Evolutionary conservation across 805 yeast species (phyloP).

Genomic region (Metschnikowia matae): DNA sequence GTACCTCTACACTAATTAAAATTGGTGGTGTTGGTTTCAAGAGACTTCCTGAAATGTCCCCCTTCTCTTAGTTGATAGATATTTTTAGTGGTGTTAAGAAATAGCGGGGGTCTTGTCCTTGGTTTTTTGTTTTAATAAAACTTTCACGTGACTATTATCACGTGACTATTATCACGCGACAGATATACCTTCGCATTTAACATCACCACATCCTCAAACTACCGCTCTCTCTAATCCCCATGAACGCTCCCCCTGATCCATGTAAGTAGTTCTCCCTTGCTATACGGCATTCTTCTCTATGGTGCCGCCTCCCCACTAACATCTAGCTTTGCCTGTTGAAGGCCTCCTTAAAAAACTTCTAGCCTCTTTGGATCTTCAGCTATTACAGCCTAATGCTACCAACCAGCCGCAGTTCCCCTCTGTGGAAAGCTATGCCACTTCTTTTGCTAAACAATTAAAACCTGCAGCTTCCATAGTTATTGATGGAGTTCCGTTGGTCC

Average conservation of each 20-base stretch:
- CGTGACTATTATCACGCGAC: not conserved
- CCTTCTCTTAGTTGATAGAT: no score
- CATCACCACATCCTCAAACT: not conserved
- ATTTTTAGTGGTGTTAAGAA: no score
- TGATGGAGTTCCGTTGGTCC: constrained; percentile 52
- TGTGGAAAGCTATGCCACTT: constrained; percentile 40
- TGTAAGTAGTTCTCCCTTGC: constrained; percentile 18
- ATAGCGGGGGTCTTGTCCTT: no score
- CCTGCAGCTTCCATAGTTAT: constrained; percentile 50
- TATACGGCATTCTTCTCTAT: not conserved
- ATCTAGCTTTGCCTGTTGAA: constrained; percentile 35
- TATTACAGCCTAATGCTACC: constrained; percentile 18
- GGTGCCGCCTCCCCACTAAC: constrained; percentile 5
- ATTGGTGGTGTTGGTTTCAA: no score
- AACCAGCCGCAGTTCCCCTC: constrained; percentile 21
- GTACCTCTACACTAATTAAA: no score
- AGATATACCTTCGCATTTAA: not conserved
- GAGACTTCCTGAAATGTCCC: no score
- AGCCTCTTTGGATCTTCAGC: constrained; percentile 34
- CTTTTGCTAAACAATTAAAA: constrained; percentile 49
- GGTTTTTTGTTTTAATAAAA: no score
- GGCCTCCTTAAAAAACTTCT: constrained; percentile 36
- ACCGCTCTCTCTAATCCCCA: constrained; percentile 1
- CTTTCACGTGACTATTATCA: no score
- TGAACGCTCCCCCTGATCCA: constrained; percentile 19